Conservation (phyloP, 805 yeast species). For the Ogataea nitratoaversa region DNA sequence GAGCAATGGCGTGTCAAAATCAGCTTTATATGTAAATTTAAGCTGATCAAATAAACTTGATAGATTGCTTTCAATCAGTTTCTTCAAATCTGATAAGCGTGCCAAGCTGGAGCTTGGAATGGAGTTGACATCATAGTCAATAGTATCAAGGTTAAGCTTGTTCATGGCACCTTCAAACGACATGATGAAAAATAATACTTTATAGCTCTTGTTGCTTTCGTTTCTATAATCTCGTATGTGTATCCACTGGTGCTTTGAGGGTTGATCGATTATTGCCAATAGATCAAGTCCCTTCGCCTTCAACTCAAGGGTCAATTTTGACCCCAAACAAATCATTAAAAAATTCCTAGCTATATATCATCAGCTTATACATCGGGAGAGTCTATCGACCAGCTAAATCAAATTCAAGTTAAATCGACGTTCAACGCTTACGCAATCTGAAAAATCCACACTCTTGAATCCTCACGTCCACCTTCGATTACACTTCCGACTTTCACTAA, state of each 20-base stretch:
- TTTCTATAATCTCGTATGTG: background rate
- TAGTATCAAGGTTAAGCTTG: conserved; percentile 15
- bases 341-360: no score
- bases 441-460: no score
- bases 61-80: conserved; percentile 39
- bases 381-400: no score
- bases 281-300: no score
- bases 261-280: no score
- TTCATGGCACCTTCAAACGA: conserved; percentile 24
- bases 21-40: conserved; percentile 25
- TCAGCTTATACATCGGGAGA: no score
- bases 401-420: background rate
- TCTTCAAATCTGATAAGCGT: conserved; percentile 31
- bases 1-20: conserved; percentile 62
- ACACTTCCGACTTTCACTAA: no score
- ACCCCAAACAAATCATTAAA: background rate
- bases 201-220: background rate
- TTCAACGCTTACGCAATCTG: no score
- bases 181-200: conserved; percentile 15
- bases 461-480: no score
- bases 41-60: conserved; percentile 40
- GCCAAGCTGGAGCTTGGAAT: conserved; percentile 11
- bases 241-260: no score
- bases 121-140: conserved; percentile 13
- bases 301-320: no score